Base-by-base conservation (phyloP, 2,329 filamentous ascomycete genomes). In the Alternaria brassicae region DNA sequence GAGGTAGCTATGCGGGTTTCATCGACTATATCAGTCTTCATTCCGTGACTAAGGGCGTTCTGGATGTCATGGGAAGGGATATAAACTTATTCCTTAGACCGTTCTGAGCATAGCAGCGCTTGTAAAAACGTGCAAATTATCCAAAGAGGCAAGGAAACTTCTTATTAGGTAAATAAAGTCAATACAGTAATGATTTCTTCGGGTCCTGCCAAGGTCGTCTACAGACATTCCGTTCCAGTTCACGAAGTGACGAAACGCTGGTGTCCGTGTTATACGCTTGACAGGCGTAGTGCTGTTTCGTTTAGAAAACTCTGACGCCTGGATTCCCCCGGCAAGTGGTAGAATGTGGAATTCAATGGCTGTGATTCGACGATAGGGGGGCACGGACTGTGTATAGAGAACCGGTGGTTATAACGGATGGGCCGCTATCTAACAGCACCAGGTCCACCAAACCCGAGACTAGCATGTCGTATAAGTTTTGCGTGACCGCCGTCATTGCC, bases 341-440 rank as follows among this genome's bases (percentile, higher is more conserved):
- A 34, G 17, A 23, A 34, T n/a, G 28, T 23, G 44, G 28, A 32
- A 6, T 47, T 47, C 12, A 19, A 47, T 34, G 44, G 44, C 12
- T 47, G 44, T 47, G 44, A 47, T 47, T 47, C 44, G 44, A 32
- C 30, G 28, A 15, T 34, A 2, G 7, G 17, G 10, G 44, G 15
- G 44, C 44, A 47, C 44, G 44, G 44, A 47, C 44, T 32, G 30
- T 19, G 44, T 32, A 32, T 47, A 32, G 28, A 47, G 44, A 32
- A 32, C 44, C 44, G 44, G 44, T 47, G 44, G 44, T 47, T 47
- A 47, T 47, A 32, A 47, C 44, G 28, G 28, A 34, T 28, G 44
- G 44, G 44, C 44, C 44, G 44, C 44, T 47, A 28, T 47, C 42
- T 47, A 27, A 30, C 42, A 47, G 34, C 28, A 47, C 19, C 28